Base-by-base conservation (phyloP, 306 rosid genomes). In the Comarum palustre region DNA sequence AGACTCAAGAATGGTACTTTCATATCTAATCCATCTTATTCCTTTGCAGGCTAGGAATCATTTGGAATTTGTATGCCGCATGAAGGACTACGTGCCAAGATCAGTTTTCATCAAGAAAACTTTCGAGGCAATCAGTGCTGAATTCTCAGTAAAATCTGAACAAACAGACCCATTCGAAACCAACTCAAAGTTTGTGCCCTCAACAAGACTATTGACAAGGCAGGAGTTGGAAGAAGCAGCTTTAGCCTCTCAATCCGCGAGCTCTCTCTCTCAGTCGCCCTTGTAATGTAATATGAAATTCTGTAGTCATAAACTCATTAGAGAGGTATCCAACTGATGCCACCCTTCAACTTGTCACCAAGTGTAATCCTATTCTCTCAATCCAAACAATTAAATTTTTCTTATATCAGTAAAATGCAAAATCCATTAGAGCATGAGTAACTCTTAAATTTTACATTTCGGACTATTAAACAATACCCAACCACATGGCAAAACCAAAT, bases 1-100 rank as follows among this genome's bases (percentile, higher is more conserved):
- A 32, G 27, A 51, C 9, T 52, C 1, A 15, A 17, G 59, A 8
- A 11, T 22, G 38, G 67, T 22, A 52, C 27, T 70, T 3, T 46
- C 29, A 13, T 61, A 29, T 32, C 7, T 60, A 13, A 41, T 47
- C 54, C 48, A 71, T 73, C 25, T 52, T 61, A 52, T 66, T 48
- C 60, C n/a, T 81, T 6, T n/a, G n/a, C n/a, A n/a, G n/a, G n/a
- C n/a, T n/a, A n/a, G n/a, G n/a, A n/a, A n/a, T n/a, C n/a, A n/a
- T n/a, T n/a, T n/a, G n/a, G n/a, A n/a, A n/a, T n/a, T n/a, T n/a
- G n/a, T n/a, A n/a, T n/a, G n/a, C n/a, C n/a, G n/a, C n/a, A n/a
- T 89, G 96, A 93, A 88, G 81, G 91, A 93, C 60, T 76, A 81
- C 76, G 71, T 91, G 79, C 83, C 97, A 52, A 85, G 97, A 84